Base-by-base conservation (phyloP, 2,329 filamentous ascomycete genomes). In the Endothia cerciana region DNA sequence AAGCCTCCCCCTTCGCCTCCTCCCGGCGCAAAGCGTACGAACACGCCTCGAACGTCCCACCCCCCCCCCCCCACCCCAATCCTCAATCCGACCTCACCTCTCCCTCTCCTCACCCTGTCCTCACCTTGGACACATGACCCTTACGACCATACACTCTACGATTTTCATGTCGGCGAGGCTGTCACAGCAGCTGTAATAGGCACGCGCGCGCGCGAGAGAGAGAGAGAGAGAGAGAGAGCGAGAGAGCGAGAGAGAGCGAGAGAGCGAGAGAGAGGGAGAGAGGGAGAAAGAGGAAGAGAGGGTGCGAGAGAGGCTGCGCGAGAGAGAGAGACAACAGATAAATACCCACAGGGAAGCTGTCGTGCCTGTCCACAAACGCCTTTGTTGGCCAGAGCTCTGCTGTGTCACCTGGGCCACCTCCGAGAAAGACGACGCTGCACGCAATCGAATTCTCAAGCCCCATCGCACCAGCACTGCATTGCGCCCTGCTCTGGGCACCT, bases 361-460 rank as follows among this genome's bases (percentile, higher is more conserved):
- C 49, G 62, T 64, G 65, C 62, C 56, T 33, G 38, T 45, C 62
- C 40, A 61, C 49, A 41, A 45, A 64, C 49, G 43, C 49, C 60
- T 60, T 51, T 59, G 55, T 61, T 53, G 65, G 62, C 65, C 59
- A 45, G 40, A 43, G 17, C 13, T 51, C 55, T 36, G 43, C 51
- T 63, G 64, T 63, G 60, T 65, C 45, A 65, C 64, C 64, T 65
- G 41, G 60, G 45, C 64, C 53, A 45, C 51, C 43, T 41, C 60
- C 59, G 60, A 40, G 63, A 62, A n/a, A 43, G 4, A 43, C 41
- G 19, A 43, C 41, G 41, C 13, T 43, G 19, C 13, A 17, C 41
- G 19, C 41, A 43, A n/a, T 11, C 41, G 41, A 15, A 11, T 43
- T 19, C 33, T 10, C 33, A 5, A 36, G 15, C 41, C 41, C 41